Evolutionary conservation across 352 stramenopile species (phyloP).

Genomic region (Globisporangium paroecandrum): DNA sequence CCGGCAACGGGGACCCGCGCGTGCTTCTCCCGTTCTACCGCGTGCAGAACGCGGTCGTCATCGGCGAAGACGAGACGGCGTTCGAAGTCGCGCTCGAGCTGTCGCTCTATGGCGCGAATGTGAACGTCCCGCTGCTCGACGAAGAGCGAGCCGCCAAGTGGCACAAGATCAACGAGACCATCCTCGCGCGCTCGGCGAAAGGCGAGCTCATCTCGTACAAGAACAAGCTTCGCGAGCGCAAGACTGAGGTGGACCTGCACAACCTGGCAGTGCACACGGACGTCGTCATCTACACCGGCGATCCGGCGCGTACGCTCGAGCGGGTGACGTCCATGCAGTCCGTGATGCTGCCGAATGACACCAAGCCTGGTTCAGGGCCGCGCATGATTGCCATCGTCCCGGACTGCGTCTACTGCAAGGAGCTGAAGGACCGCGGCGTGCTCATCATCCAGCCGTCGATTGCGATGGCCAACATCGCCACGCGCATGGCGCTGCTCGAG

Average conservation of each 20-base stretch:
- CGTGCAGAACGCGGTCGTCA: conserved; percentile 50
- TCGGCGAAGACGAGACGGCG: conserved; percentile 57
- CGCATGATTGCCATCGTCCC: conserved; percentile 57
- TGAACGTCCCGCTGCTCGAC: conserved; percentile 59
- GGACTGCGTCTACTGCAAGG: conserved; percentile 31
- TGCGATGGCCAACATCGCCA: conserved; percentile 63
- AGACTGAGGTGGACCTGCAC: too few species aligned
- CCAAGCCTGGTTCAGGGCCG: conserved; percentile 22
- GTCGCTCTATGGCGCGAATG: conserved; percentile 55
- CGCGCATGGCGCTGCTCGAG: conserved; percentile 58
- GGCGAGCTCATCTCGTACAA: conserved; percentile 63
- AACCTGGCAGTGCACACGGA: conserved; percentile 24
- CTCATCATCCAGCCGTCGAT: conserved; percentile 62
- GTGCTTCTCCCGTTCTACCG: conserved; percentile 45
- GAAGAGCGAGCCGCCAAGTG: conserved; percentile 54
- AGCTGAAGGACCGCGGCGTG: conserved; percentile 43
- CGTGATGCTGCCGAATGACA: conserved; percentile 30
- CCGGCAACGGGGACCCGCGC: conserved; percentile 28
- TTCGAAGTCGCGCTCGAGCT: conserved; percentile 64
- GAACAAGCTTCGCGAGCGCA: conserved; percentile 36
- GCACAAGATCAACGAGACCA: conserved; percentile 57
- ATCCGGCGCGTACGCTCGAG: conserved; percentile 38
- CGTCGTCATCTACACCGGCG: conserved; percentile 60
- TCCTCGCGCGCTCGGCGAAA: conserved; percentile 44
- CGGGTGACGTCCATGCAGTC: conserved; percentile 39